Evolutionary conservation across 208 protist species (phyloP).

Genomic region (Crithidia expoeki): DNA sequence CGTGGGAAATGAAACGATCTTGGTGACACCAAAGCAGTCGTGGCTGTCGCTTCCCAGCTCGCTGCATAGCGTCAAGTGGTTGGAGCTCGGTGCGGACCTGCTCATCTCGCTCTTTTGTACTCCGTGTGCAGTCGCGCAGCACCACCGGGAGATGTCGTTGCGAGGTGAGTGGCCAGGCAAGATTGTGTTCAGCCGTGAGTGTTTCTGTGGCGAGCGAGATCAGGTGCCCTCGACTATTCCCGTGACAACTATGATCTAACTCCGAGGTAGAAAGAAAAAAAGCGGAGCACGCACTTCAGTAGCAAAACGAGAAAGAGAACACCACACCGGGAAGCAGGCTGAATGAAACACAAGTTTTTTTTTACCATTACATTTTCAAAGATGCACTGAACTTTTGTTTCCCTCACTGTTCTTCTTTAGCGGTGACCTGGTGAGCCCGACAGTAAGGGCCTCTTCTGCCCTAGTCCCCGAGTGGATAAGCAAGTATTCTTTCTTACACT

Average conservation of each 20-base stretch:
- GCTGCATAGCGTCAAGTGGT: neutral
- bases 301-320: too few species aligned
- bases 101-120: slow-evolving; percentile 28
- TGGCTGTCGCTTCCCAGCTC: neutral
- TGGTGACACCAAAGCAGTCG: neutral
- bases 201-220: slow-evolving; percentile 9
- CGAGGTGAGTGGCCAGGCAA: slow-evolving; percentile 42
- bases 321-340: too few species aligned
- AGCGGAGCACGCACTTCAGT: too few species aligned
- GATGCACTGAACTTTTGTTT: neutral
- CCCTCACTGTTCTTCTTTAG: slow-evolving; percentile 1
- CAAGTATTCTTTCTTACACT: too few species aligned
- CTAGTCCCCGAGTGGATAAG: too few species aligned
- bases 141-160: slow-evolving; percentile 46
- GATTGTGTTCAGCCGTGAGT: slow-evolving; percentile 29
- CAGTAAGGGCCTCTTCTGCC: too few species aligned
- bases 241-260: slow-evolving; percentile 8
- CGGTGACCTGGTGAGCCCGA: too few species aligned
- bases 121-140: slow-evolving; percentile 40
- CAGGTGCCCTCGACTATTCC: neutral
- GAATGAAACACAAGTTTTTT: too few species aligned
- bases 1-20: neutral
- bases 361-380: too few species aligned
- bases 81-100: slow-evolving; percentile 19
- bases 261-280: neutral